phyloP scores from a whole-genome alignment of 1,284 basidiomycete species.

The Ceratobasidium sp. region DNA sequence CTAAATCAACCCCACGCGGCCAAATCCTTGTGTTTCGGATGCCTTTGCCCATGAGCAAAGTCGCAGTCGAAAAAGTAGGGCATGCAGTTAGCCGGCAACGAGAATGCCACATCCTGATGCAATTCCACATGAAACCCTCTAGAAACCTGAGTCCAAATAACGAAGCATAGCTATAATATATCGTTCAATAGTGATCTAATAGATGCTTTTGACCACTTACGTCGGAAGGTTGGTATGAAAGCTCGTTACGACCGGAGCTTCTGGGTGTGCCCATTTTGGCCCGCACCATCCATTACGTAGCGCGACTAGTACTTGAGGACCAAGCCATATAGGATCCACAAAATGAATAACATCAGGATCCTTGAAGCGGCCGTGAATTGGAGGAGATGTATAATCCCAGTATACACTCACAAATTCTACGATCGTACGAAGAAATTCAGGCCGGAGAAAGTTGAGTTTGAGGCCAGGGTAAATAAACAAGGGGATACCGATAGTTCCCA shows the following conservation, averaged over 20 bases:
- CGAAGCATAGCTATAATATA: background rate
- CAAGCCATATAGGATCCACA: slow-evolving; percentile 64
- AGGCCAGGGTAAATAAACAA: slow-evolving; percentile 61
- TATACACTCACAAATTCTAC: slow-evolving; percentile 49
- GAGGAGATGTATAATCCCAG: background rate
- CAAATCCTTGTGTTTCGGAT: slow-evolving; percentile 59
- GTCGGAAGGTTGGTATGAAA: slow-evolving; percentile 63
- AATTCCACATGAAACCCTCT: slow-evolving; percentile 38
- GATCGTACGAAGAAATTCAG: slow-evolving; percentile 58
- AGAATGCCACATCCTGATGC: slow-evolving; percentile 24
- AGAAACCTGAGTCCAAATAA: slow-evolving; percentile 37
- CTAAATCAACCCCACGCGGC: slow-evolving; percentile 58
- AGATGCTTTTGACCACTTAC: slow-evolving; percentile 43
- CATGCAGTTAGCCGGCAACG: slow-evolving; percentile 55
- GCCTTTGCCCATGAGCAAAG: slow-evolving; percentile 56
- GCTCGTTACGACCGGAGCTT: slow-evolving; percentile 56
- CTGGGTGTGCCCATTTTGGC: slow-evolving; percentile 49
- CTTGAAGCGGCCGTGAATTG: slow-evolving; percentile 40
- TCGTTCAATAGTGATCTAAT: slow-evolving; percentile 50
- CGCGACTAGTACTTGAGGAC: slow-evolving; percentile 54
- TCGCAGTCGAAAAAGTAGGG: slow-evolving; percentile 58
- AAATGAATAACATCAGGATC: slow-evolving; percentile 61
- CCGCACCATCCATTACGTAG: slow-evolving; percentile 55
- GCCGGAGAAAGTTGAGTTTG: slow-evolving; percentile 64
- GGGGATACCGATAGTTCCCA: slow-evolving; percentile 61